These are phyloP conservation scores for Thielaviopsis musarum DNA, from an alignment of 2,329 filamentous ascomycete genomes.

Conservation along the genomic window DNA sequence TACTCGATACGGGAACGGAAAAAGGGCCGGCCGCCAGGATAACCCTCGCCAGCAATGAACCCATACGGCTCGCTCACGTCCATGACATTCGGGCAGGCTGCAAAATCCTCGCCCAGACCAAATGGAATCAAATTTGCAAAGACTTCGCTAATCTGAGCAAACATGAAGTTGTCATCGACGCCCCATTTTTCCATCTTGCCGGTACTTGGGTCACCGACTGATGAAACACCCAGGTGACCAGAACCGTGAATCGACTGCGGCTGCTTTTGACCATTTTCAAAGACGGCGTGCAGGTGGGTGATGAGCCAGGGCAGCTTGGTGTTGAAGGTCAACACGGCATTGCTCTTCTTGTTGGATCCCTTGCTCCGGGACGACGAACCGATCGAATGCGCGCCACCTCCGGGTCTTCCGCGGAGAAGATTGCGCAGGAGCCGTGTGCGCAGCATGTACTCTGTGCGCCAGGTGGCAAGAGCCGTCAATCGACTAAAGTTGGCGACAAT, in stretches of 20 bases:
- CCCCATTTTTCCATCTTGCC: constrained; percentile 74
- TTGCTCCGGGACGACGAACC: constrained; percentile 30
- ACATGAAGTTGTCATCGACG: constrained; percentile 54
- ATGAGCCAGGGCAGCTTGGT: constrained; percentile 67
- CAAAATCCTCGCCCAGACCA: constrained; percentile 62
- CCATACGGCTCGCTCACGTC: constrained; percentile 78
- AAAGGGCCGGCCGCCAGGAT: constrained; percentile 65
- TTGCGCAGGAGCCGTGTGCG: constrained; percentile 72
- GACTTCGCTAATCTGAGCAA: constrained; percentile 62
- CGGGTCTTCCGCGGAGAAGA: constrained; percentile 64
- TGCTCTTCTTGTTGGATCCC: constrained; percentile 43
- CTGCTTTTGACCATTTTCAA: constrained; percentile 53
- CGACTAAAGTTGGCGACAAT: constrained; percentile 69
- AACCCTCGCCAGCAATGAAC: constrained; percentile 70
- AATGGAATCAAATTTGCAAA: constrained; percentile 58
- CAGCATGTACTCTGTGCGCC: constrained; percentile 89
- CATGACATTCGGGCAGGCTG: constrained; percentile 71
- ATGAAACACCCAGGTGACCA: constrained; percentile 60
- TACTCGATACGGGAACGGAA: constrained; percentile 33
- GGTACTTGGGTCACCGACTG: constrained; percentile 60
- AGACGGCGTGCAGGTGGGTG: constrained; percentile 64
- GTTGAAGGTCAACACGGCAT: constrained; percentile 68
- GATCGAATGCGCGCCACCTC: constrained; percentile 15
- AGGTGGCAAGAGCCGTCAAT: constrained; percentile 70
- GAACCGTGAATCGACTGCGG: constrained; percentile 73